Evolutionary conservation across 257 asterid species (phyloP).

Genomic region (Fraxinus quadrangulata): DNA sequence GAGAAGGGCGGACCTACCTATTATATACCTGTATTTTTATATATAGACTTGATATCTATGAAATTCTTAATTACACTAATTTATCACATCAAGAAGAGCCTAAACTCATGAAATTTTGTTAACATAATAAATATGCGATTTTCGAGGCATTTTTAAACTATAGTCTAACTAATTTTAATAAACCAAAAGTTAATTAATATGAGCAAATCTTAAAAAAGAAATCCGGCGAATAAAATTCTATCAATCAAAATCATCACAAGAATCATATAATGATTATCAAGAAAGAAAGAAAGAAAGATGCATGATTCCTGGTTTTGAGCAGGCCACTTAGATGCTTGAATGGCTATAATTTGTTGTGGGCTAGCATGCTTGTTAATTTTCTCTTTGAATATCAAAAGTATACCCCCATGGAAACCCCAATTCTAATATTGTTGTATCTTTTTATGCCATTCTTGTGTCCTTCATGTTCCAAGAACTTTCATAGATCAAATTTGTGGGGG

Average conservation of each 20-base stretch:
- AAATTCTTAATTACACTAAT: too few relatives aligned
- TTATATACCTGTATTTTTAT: too few relatives aligned
- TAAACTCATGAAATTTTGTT: too few relatives aligned
- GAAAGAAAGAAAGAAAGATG: not conserved
- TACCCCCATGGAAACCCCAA: not conserved
- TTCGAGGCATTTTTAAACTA: too few relatives aligned
- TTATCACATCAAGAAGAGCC: too few relatives aligned
- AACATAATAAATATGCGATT: too few relatives aligned
- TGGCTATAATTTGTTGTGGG: not conserved
- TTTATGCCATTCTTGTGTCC: not conserved
- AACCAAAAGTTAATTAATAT: too few relatives aligned
- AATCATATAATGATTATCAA: not conserved
- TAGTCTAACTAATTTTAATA: too few relatives aligned
- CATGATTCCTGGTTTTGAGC: not conserved
- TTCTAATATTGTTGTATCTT: not conserved
- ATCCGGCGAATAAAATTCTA: not conserved
- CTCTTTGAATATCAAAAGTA: not conserved
- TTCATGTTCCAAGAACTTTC: not conserved
- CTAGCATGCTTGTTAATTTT: slow-evolving; percentile 1
- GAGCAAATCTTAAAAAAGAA: not conserved
- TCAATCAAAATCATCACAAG: not conserved
- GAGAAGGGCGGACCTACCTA: too few relatives aligned
- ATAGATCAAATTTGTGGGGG: slow-evolving; percentile 5
- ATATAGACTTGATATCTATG: too few relatives aligned
- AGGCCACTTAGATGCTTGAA: not conserved